These are phyloP conservation scores for Fusarium acutatum DNA, from an alignment of 2,329 filamentous ascomycete species.

Conservation along the genomic window DNA sequence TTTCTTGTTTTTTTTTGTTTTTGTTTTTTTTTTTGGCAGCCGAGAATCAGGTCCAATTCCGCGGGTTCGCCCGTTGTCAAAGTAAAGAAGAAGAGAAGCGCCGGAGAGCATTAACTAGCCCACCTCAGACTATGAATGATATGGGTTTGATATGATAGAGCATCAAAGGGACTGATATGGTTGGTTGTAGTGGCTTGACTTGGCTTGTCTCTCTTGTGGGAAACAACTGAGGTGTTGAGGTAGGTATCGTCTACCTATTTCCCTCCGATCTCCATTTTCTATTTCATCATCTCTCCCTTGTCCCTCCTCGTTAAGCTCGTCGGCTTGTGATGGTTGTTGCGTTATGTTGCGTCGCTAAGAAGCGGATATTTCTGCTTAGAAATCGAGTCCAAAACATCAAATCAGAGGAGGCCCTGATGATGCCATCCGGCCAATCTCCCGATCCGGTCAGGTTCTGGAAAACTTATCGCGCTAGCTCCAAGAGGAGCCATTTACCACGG, in stretches of 20 bases:
- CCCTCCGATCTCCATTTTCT: background rate
- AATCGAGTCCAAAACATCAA: slow-evolving; percentile 32
- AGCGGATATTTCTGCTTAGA: slow-evolving; percentile 38
- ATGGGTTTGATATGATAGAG: background rate
- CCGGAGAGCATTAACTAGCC: slow-evolving; percentile 2
- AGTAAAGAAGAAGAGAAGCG: slow-evolving; percentile 20
- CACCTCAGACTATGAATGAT: background rate
- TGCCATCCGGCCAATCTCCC: slow-evolving; percentile 36
- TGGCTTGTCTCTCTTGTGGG: slow-evolving; percentile 4
- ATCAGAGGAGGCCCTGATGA: slow-evolving; percentile 36
- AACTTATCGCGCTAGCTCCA: slow-evolving; percentile 31
- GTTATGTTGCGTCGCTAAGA: slow-evolving; percentile 10
- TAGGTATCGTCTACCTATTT: background rate
- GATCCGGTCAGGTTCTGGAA: slow-evolving; percentile 24
- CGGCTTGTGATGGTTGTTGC: slow-evolving; percentile 21
- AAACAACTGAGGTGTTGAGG: background rate
- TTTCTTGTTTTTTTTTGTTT: background rate
- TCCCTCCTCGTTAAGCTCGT: background rate
- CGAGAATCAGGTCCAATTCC: slow-evolving; percentile 20
- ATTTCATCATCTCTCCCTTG: background rate
- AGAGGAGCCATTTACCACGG: slow-evolving; percentile 1
- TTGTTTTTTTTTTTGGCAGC: background rate
- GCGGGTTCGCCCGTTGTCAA: slow-evolving; percentile 13
- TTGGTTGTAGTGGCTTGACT: slow-evolving; percentile 4
- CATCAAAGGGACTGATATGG: background rate